Evolutionary conservation across 2,329 filamentous ascomycete genomes (phyloP), one percentile per base, ranked within the genome.

Genomic region (Metarhizium album): DNA sequence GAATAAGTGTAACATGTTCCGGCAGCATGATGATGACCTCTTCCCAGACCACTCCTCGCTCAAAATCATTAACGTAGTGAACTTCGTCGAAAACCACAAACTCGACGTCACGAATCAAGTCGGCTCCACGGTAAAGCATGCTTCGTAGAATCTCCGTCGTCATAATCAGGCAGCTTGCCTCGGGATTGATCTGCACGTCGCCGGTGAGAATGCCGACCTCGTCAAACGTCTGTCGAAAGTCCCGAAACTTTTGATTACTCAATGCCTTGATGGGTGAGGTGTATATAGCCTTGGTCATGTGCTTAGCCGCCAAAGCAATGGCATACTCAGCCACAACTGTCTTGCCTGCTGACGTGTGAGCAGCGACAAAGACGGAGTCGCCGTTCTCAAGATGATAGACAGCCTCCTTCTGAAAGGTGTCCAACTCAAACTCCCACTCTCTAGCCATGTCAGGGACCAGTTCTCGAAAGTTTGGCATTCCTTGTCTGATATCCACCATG

Each of bases 1-100:
- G 74, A 58, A 98, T 98, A 22, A 98, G 77, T 2, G 93, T 95
- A 38, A 98, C 89, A 69, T 98, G 93, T 64, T 95, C 90, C 0
- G 93, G 93, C 50, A 98, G 76, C 93, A 98, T 97, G 62, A 98
- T 98, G 62, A 98, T 98, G 60, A 98, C 93, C 68, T 98, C 93
- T 68, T 98, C 93, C 93, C 93, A 98, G 0, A 98, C 93, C 5
- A 98, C 93, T 62, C 93, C 93, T 69, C 93, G 81, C 66, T 97
- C 93, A 24, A 86, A 78, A 65, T 98, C 93, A 63, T 97, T 98
- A 57, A 98, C 91, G 64, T 98, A 98, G 69, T 98, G 93, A 2
- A 98, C 93, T 68, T 98, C 93, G 61, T 98, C 93, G 55, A 98
- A 98, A 46, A 98, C 96, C 59, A 98, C 93, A 65, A 95, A 98